Conservation (phyloP, 2,329 filamentous ascomycete species). For the Massarina eburnea region DNA sequence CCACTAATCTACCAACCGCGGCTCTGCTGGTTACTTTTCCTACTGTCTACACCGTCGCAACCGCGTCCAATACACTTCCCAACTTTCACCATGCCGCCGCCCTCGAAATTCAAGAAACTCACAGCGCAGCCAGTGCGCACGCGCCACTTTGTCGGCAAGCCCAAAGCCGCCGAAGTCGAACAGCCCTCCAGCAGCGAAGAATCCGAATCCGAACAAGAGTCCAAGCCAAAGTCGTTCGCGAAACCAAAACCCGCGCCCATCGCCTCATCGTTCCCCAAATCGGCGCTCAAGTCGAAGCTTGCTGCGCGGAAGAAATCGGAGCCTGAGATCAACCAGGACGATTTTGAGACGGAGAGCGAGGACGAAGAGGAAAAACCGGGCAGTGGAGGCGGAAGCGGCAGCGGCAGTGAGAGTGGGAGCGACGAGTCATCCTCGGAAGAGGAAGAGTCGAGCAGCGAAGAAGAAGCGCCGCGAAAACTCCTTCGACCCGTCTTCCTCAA, state of each 20-base stretch:
- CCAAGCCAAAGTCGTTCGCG: slow-evolving; percentile 49
- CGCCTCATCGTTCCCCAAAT: slow-evolving; percentile 51
- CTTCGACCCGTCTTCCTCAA: slow-evolving; percentile 69
- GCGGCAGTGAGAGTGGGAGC: slow-evolving; percentile 21
- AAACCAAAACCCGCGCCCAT: slow-evolving; percentile 42
- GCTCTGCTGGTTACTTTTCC: background rate
- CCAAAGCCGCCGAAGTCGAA: slow-evolving; percentile 51
- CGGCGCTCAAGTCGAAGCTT: slow-evolving; percentile 46
- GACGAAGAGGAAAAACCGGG: slow-evolving; percentile 19
- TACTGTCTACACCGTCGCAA: background rate
- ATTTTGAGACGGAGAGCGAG: slow-evolving; percentile 61
- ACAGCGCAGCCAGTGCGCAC: slow-evolving; percentile 83
- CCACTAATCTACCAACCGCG: background rate
- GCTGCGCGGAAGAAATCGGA: slow-evolving; percentile 41
- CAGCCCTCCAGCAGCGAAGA: slow-evolving; percentile 47
- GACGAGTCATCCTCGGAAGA: slow-evolving; percentile 46
- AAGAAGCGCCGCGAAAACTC: slow-evolving; percentile 59
- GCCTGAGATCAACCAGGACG: slow-evolving; percentile 49
- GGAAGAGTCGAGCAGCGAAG: slow-evolving; percentile 60
- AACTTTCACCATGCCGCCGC: slow-evolving; percentile 49
- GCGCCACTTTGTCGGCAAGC: slow-evolving; percentile 85
- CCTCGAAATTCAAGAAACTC: slow-evolving; percentile 69
- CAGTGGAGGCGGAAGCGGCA: slow-evolving; percentile 19
- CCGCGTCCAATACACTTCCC: background rate
- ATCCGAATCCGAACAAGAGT: slow-evolving; percentile 55